These are phyloP conservation scores for Evernia prunastri DNA, from an alignment of 495 filamentous ascomycete species.

Conservation along the genomic window DNA sequence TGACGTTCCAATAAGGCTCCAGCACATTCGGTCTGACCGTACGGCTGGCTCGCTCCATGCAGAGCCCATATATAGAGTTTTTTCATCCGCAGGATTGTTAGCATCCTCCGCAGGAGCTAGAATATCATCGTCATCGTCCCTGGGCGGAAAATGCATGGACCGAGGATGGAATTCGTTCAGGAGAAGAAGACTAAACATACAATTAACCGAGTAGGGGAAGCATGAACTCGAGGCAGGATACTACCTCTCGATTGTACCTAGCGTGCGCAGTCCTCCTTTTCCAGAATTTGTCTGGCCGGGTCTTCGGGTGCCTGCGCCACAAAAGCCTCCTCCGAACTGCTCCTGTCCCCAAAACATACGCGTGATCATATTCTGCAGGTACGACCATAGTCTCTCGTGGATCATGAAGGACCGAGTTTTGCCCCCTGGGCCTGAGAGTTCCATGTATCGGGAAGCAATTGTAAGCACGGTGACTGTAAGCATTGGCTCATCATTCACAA, in stretches of 20 bases:
- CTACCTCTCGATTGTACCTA: slow-evolving; percentile 80
- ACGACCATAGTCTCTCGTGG: slow-evolving; percentile 93
- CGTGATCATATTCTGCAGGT: slow-evolving; percentile 88
- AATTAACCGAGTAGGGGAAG: neutral
- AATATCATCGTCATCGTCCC: slow-evolving; percentile 64
- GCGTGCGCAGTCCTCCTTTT: slow-evolving; percentile 75
- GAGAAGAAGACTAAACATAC: slow-evolving; percentile 57
- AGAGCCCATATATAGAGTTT: slow-evolving; percentile 5
- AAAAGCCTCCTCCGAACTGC: slow-evolving; percentile 82
- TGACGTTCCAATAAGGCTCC: slow-evolving; percentile 92
- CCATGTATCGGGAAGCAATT: slow-evolving; percentile 78
- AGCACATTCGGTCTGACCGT: slow-evolving; percentile 95
- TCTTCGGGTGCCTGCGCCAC: slow-evolving; percentile 59
- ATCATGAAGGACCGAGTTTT: slow-evolving; percentile 81
- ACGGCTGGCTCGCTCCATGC: slow-evolving; percentile 90
- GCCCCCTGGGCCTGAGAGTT: slow-evolving; percentile 71
- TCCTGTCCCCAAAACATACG: slow-evolving; percentile 93
- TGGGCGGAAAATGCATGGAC: slow-evolving; percentile 89
- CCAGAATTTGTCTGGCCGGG: slow-evolving; percentile 42
- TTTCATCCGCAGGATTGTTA: slow-evolving; percentile 17
- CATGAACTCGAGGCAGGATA: neutral
- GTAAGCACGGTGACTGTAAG: slow-evolving; percentile 84
- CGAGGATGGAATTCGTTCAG: slow-evolving; percentile 96
- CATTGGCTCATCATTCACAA: slow-evolving; percentile 87
- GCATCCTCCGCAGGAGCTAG: slow-evolving; percentile 45